These are phyloP conservation scores for Trichosporon inkin DNA, from an alignment of 1,284 basidiomycete species.

Conservation along the genomic window DNA sequence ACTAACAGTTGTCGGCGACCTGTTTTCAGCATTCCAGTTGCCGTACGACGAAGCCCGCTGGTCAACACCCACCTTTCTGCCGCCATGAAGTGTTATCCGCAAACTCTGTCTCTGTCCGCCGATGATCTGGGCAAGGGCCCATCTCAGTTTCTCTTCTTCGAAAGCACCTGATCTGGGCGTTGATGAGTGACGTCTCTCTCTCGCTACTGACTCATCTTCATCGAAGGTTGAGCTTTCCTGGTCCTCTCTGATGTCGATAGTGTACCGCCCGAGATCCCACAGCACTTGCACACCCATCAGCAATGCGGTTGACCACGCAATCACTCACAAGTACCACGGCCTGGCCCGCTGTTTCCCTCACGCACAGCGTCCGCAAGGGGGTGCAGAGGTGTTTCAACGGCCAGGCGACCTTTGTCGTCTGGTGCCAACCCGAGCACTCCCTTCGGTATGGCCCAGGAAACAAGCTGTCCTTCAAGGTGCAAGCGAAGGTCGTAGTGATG, in stretches of 20 bases:
- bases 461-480: slow-evolving; percentile 34
- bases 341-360: slow-evolving; percentile 58
- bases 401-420: slow-evolving; percentile 23
- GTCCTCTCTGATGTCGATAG: slow-evolving; percentile 22
- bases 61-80: not conserved
- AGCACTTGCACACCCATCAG: slow-evolving; percentile 25
- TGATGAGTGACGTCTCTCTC: not conserved
- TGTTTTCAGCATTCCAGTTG: not conserved
- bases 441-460: slow-evolving; percentile 41
- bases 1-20: not conserved
- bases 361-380: slow-evolving; percentile 61
- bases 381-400: slow-evolving; percentile 40
- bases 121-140: not conserved
- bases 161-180: not conserved
- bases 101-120: not conserved
- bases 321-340: slow-evolving; percentile 31
- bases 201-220: not conserved
- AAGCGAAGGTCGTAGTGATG: slow-evolving; percentile 44
- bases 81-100: slow-evolving; percentile 13
- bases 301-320: not conserved
- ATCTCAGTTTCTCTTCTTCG: slow-evolving; percentile 13
- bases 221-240: slow-evolving; percentile 20
- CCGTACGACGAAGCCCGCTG: too few species aligned
- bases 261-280: slow-evolving; percentile 42
- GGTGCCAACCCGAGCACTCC: slow-evolving; percentile 31